Conservation (phyloP, 192 early-diverging fungal species). For the Paraglomus occultum region DNA sequence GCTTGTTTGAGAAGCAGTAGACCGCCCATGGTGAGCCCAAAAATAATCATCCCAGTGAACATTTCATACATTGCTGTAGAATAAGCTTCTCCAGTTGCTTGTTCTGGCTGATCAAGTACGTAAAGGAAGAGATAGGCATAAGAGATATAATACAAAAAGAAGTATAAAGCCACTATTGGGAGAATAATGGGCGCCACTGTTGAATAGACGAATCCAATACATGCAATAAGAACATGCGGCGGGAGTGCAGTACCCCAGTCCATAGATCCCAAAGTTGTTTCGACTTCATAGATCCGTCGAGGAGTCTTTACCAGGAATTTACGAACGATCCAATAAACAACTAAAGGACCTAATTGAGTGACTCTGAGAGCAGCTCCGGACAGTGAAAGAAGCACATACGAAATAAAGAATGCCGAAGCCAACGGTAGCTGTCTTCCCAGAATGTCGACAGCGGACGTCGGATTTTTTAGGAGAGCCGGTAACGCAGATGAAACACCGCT, state of each 20-base stretch:
- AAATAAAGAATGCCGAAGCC: slow-evolving; percentile 80
- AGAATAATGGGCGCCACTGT: slow-evolving; percentile 79
- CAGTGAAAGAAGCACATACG: slow-evolving; percentile 77
- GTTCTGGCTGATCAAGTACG: slow-evolving; percentile 58
- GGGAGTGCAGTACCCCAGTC: slow-evolving; percentile 65
- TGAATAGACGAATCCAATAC: slow-evolving; percentile 72
- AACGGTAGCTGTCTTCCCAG: slow-evolving; percentile 65
- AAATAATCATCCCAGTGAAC: slow-evolving; percentile 68
- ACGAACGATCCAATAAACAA: slow-evolving; percentile 58
- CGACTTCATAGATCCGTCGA: slow-evolving; percentile 55
- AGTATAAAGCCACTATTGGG: slow-evolving; percentile 75
- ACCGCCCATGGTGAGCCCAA: slow-evolving; percentile 68
- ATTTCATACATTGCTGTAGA: slow-evolving; percentile 60
- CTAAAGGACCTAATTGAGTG: slow-evolving; percentile 62
- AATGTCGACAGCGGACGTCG: slow-evolving; percentile 39
- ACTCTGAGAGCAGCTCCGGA: slow-evolving; percentile 64
- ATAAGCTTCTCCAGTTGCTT: slow-evolving; percentile 64
- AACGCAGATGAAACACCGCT: slow-evolving; percentile 53
- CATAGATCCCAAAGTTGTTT: slow-evolving; percentile 46
- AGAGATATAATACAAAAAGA: slow-evolving; percentile 67
- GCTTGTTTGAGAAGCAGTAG: slow-evolving; percentile 64
- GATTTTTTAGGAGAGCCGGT: slow-evolving; percentile 31
- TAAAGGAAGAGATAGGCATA: slow-evolving; percentile 83
- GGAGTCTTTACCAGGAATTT: slow-evolving; percentile 70
- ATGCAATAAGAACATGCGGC: slow-evolving; percentile 65